Percentiles rank a stretch among this genome's conserved stretches.
These are phyloP conservation scores for Jackrogersella minutella DNA, from an alignment of 495 filamentous ascomycete genomes.

Conservation along the genomic window DNA sequence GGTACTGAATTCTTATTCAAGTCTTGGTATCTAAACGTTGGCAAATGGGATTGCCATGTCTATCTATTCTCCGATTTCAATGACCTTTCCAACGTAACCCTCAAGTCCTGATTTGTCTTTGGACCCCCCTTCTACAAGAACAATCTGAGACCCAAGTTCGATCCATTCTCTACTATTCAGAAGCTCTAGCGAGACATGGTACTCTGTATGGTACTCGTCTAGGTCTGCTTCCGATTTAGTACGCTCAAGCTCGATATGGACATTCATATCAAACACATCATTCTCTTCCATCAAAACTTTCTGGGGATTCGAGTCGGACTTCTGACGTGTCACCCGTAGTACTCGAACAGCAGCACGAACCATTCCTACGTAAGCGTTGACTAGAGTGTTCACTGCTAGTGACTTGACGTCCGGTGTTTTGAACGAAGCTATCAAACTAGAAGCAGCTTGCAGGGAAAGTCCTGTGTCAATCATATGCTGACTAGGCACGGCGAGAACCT, in stretches of 20 bases:
- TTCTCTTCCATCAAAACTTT: constrained; percentile 49
- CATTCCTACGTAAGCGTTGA: constrained; percentile 85
- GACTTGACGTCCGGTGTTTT: constrained; percentile 48
- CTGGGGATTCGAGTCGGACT: constrained; percentile 21
- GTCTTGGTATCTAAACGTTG: constrained; percentile 11
- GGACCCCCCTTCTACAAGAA: constrained; percentile 69
- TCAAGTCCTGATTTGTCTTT: constrained; percentile 70
- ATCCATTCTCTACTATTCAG: constrained; percentile 83
- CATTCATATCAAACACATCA: constrained; percentile 73
- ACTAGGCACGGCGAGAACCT: constrained; percentile 73
- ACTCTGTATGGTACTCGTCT: constrained; percentile 52
- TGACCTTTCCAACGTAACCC: constrained; percentile 69
- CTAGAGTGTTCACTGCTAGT: constrained; percentile 60
- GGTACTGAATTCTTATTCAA: not conserved
- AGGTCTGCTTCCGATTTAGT: constrained; percentile 45
- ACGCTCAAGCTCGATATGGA: constrained; percentile 55
- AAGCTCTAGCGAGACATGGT: constrained; percentile 77
- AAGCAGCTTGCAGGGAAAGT: constrained; percentile 61
- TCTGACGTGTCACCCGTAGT: constrained; percentile 47
- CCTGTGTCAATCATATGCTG: constrained; percentile 57
- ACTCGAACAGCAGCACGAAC: constrained; percentile 83
- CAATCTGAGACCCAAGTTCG: constrained; percentile 77
- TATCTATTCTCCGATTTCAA: constrained; percentile 61
- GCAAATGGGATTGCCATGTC: not conserved
- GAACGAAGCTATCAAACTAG: constrained; percentile 62